Evolutionary conservation across 1,139 yeast species (phyloP).

Genomic region (Yamadazyma sp.): DNA sequence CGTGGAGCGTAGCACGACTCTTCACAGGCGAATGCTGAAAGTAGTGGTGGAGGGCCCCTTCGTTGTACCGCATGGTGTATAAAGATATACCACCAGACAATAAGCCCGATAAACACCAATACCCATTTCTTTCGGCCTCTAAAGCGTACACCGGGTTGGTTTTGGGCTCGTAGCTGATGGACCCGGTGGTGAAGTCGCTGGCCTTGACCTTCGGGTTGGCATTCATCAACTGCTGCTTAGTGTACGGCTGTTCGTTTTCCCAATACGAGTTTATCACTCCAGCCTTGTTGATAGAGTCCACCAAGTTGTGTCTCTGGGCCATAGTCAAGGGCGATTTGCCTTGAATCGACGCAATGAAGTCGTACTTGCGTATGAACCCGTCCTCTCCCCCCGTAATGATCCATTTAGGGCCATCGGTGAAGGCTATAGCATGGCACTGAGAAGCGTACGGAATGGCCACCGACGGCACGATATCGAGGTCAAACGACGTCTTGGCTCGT

Average conservation of each 20-base stretch:
- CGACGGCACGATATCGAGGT: slow-evolving; percentile 61
- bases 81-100: slow-evolving; percentile 83
- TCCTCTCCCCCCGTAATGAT: slow-evolving; percentile 95
- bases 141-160: slow-evolving; percentile 85
- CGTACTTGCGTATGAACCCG: slow-evolving; percentile 88
- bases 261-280: slow-evolving; percentile 85
- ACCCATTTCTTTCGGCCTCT: slow-evolving; percentile 78
- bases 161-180: slow-evolving; percentile 58
- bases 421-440: slow-evolving; percentile 72
- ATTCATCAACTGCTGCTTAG: slow-evolving; percentile 37
- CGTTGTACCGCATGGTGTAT: slow-evolving; percentile 80
- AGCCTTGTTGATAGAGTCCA: slow-evolving; percentile 80
- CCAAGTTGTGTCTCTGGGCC: slow-evolving; percentile 86
- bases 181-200: slow-evolving; percentile 42
- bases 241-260: slow-evolving; percentile 91
- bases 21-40: slow-evolving; percentile 44
- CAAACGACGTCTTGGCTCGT: slow-evolving; percentile 46
- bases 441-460: slow-evolving; percentile 73
- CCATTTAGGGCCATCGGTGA: slow-evolving; percentile 84
- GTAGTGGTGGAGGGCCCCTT: slow-evolving; percentile 80
- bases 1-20: slow-evolving; percentile 10
- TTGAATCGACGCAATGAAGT: slow-evolving; percentile 79
- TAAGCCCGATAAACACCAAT: slow-evolving; percentile 85
- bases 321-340: slow-evolving; percentile 90
- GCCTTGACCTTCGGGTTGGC: slow-evolving; percentile 45